phyloP scores from a whole-genome alignment of 1,284 basidiomycete species.

The Puccinia horiana region DNA sequence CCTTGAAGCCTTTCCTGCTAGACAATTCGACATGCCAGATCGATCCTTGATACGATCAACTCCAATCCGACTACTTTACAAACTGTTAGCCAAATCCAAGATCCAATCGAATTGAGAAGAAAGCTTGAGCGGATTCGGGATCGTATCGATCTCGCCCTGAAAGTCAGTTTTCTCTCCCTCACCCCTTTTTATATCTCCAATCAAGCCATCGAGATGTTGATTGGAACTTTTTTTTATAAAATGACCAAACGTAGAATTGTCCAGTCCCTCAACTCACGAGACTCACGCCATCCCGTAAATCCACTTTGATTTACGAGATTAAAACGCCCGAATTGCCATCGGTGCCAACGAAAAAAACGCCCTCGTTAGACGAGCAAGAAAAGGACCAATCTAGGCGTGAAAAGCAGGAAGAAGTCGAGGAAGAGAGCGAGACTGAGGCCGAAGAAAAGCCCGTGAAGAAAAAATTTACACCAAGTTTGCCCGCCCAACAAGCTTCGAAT shows the following conservation, averaged over 20 bases:
- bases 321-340: slow-evolving; percentile 29
- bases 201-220: neutral
- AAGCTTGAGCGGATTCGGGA: slow-evolving; percentile 5
- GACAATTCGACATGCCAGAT: slow-evolving; percentile 29
- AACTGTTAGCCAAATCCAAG: slow-evolving; percentile 21
- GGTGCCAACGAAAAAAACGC: neutral
- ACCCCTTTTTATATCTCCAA: neutral
- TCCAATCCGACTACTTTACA: slow-evolving; percentile 15
- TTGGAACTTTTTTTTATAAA: neutral
- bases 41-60: slow-evolving; percentile 23
- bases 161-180: neutral
- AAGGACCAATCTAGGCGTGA: neutral
- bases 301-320: slow-evolving; percentile 8
- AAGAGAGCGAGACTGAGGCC: neutral
- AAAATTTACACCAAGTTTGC: neutral
- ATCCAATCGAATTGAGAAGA: slow-evolving; percentile 9
- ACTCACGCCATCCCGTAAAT: neutral
- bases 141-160: slow-evolving; percentile 1
- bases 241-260: neutral
- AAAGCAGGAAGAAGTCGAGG: neutral
- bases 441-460: neutral
- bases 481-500: neutral
- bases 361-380: neutral
- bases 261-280: neutral
- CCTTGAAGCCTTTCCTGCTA: neutral